A percentile compares a stretch with the other conserved stretches of the same genome.
phyloP scores from a whole-genome alignment of 768 basidiomycete genomes.

The Cyathus striatus region DNA sequence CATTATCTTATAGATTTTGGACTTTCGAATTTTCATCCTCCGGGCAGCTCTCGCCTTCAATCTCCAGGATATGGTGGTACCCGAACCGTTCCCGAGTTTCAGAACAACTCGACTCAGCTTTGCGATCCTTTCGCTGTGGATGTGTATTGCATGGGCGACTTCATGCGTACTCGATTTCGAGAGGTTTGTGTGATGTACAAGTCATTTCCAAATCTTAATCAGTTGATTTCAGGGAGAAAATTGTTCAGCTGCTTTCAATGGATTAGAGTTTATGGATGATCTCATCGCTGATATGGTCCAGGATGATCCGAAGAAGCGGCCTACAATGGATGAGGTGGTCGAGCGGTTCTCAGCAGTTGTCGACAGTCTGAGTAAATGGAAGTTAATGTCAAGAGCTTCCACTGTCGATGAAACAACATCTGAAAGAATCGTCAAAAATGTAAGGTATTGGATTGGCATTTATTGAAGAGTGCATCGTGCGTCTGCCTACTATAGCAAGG shows the following conservation, averaged over 20 bases:
- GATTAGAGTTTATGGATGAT: slow-evolving; percentile 14
- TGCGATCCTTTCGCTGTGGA: slow-evolving; percentile 29
- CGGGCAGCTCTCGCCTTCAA: slow-evolving; percentile 14
- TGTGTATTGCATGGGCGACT: slow-evolving; percentile 30
- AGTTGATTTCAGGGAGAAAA: slow-evolving; percentile 6
- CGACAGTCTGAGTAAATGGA: slow-evolving; percentile 12
- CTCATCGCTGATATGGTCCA: slow-evolving; percentile 13
- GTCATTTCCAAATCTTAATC: neutral
- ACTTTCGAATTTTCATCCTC: neutral
- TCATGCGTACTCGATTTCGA: slow-evolving; percentile 14
- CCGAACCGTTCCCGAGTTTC: slow-evolving; percentile 29
- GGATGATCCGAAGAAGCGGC: slow-evolving; percentile 23
- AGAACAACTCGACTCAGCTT: slow-evolving; percentile 8
- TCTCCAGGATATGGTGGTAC: slow-evolving; percentile 30
- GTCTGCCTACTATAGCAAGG: too few species aligned
- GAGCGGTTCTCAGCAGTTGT: slow-evolving; percentile 15
- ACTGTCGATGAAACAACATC: too few species aligned
- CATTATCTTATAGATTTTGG: neutral
- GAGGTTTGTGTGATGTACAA: slow-evolving; percentile 6
- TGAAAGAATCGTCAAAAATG: too few species aligned
- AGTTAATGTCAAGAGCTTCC: slow-evolving; percentile 27
- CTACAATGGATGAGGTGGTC: slow-evolving; percentile 24
- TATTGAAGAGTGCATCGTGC: too few species aligned
- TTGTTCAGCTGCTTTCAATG: neutral
- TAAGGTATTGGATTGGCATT: too few species aligned